Percentiles rank a stretch among this genome's conserved stretches.
phyloP scores from a whole-genome alignment of 805 yeast genomes.

The Isabelozyma heimii region DNA sequence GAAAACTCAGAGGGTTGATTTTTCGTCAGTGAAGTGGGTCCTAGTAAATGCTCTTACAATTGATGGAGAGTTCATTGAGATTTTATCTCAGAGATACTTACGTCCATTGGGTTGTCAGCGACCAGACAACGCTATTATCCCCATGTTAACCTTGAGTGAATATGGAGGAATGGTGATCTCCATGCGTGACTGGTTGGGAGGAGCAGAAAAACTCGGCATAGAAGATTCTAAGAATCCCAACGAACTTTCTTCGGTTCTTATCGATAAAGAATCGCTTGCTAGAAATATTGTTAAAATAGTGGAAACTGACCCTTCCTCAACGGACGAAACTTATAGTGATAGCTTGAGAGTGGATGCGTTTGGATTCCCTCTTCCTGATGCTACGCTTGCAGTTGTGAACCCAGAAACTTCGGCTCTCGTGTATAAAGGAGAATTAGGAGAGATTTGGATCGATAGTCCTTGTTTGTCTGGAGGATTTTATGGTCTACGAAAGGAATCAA shows the following conservation, averaged over 20 bases:
- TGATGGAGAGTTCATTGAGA: conserved; percentile 89
- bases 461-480: conserved; percentile 89
- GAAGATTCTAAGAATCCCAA: conserved; percentile 31
- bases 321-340: conserved; percentile 40
- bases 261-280: conserved; percentile 71
- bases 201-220: conserved; percentile 57
- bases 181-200: conserved; percentile 86
- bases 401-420: conserved; percentile 83
- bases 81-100: conserved; percentile 85
- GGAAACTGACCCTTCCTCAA: conserved; percentile 52
- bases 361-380: conserved; percentile 93
- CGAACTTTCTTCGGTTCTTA: conserved; percentile 61
- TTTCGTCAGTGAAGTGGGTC: conserved; percentile 84
- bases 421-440: conserved; percentile 81
- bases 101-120: conserved; percentile 82
- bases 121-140: conserved; percentile 77
- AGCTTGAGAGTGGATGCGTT: conserved; percentile 78
- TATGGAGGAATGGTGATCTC: conserved; percentile 96
- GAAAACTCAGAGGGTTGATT: conserved; percentile 69
- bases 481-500: conserved; percentile 65
- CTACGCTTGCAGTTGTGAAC: conserved; percentile 88
- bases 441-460: conserved; percentile 95
- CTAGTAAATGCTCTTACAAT: conserved; percentile 83
- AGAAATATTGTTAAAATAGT: conserved; percentile 70
- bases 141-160: conserved; percentile 83